Evolutionary conservation across 257 asterid genomes (phyloP), one percentile per base, ranked within the genome.

Genomic region (Osmanthus fragrans): DNA sequence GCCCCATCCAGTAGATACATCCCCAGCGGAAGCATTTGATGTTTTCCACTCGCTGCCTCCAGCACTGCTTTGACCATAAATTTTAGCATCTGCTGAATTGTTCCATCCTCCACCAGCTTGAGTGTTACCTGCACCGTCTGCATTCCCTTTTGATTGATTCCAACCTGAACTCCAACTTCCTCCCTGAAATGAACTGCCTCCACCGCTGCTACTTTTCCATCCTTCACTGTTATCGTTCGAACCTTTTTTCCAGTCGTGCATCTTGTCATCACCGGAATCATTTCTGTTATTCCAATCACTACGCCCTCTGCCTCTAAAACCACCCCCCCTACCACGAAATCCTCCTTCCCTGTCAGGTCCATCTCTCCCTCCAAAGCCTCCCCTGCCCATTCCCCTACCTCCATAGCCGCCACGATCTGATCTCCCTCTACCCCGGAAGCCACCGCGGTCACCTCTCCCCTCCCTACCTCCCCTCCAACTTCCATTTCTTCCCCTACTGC

Each of bases 201-300:
- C 85, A 33, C 79, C 65, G 19, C 84, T 77, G 42, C 79, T 64
- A 69, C 82, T 81, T 75, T 87, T 88, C 92, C 93, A 90, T 72
- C 89, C 90, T 45, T 63, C 89, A 16, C 80, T 73, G 47, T 80
- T 85, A 76, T 27, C 75, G 47, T 78, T 79, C 63, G 93, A 79
- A 63, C 82, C 77, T 58, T 68, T 80, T 32, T 77, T 83, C 92
- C 96, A 86, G 89, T 90, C 76, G 30, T 54, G 72, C 78, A 88
- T 73, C 72, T 77, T 85, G 60, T 86, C 92, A 81, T 76, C 90
- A 78, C 82, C 79, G 8, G 88, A 85, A 79, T 86, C 91, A 86
- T 82, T 88, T 76, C 87, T 77, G 84, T 80, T 90, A 34, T 88
- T 91, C 90, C 96, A 87, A 69, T 91, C 94, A 71, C 93, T 88